Evolutionary conservation across 2,329 filamentous ascomycete species (phyloP), one percentile per base, ranked within the genome.

Genomic region (Orbilia javanica): DNA sequence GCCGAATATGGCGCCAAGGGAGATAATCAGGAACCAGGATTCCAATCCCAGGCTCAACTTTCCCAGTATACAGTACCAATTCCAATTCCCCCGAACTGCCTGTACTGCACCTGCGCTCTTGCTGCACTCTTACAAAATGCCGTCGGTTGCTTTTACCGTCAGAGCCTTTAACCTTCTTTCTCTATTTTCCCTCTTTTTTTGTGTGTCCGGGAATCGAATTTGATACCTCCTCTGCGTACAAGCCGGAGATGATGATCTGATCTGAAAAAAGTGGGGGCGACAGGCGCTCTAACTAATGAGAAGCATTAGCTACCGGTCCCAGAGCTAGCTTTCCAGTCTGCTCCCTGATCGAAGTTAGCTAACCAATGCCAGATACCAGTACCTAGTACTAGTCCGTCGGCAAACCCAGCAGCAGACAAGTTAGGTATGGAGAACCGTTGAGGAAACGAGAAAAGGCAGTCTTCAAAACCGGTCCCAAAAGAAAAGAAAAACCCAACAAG

Each of bases 1-100:
- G 64, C 64, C 36, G 48, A 68, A 50, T 31, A 67, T 34, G 64
- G 34, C 64, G 64, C 64, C 64, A 57, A 34, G 64, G 34, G 22
- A 10, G 64, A 44, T 68, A 53, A 53, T 13, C 50, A 53, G 27
- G 25, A 68, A 57, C 50, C 64, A 66, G 63, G 63, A 42, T 66
- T 27, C 63, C 42, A 65, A 44, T 29, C 18, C 46, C n/a, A n/a
- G n/a, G n/a, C n/a, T n/a, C n/a, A n/a, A n/a, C n/a, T n/a, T n/a
- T n/a, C n/a, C n/a, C n/a, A n/a, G n/a, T n/a, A n/a, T n/a, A n/a
- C n/a, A n/a, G n/a, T n/a, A n/a, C 63, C 42, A 65, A 44, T 29
- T 20, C 46, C 36, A 36, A 36, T 36, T 7, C 34, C 36, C 13
- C 36, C 4, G 3, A 22, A 29, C 18, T 25, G 20, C 15, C 44